Evolutionary conservation across 2,329 filamentous ascomycete genomes (phyloP).

Genomic region (Dactylella cylindrospora): DNA sequence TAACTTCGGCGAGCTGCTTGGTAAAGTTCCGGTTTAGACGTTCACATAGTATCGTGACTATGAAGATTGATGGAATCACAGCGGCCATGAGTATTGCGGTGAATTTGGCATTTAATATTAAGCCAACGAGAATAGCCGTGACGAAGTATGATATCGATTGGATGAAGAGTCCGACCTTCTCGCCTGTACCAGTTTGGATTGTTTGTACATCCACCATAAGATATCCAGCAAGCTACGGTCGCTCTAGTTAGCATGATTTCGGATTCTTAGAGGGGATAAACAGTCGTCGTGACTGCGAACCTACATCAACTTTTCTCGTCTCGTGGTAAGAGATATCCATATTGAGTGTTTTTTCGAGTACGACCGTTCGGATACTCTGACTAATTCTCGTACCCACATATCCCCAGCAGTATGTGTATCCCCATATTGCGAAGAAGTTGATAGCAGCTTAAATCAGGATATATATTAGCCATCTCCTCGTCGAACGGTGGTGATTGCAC

Average conservation of each 20-base stretch:
- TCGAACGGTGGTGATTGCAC: slow-evolving; percentile 5
- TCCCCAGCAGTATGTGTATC: slow-evolving; percentile 58
- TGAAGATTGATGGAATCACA: slow-evolving; percentile 57
- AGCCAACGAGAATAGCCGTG: slow-evolving; percentile 67
- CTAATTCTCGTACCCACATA: slow-evolving; percentile 58
- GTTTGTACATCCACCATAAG: slow-evolving; percentile 67
- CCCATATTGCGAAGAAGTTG: slow-evolving; percentile 57
- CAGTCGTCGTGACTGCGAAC: slow-evolving; percentile 34
- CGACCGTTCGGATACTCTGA: slow-evolving; percentile 55
- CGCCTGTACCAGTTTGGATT: slow-evolving; percentile 68
- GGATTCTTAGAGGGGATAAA: slow-evolving; percentile 26
- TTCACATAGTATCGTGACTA: slow-evolving; percentile 56
- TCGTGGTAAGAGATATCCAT: slow-evolving; percentile 60
- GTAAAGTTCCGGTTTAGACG: slow-evolving; percentile 53
- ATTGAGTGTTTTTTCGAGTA: slow-evolving; percentile 57
- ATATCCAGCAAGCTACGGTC: slow-evolving; percentile 64
- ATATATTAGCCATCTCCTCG: slow-evolving; percentile 15
- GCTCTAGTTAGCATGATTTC: too few species aligned
- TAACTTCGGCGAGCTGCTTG: slow-evolving; percentile 52
- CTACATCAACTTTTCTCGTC: slow-evolving; percentile 57
- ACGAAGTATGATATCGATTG: slow-evolving; percentile 66
- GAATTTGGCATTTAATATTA: slow-evolving; percentile 64
- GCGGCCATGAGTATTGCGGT: slow-evolving; percentile 62
- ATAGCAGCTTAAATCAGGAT: slow-evolving; percentile 51
- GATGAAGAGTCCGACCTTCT: slow-evolving; percentile 69